Base-by-base conservation (phyloP, 192 early-diverging fungal genomes). In the Phycomyces blakesleeanus region DNA sequence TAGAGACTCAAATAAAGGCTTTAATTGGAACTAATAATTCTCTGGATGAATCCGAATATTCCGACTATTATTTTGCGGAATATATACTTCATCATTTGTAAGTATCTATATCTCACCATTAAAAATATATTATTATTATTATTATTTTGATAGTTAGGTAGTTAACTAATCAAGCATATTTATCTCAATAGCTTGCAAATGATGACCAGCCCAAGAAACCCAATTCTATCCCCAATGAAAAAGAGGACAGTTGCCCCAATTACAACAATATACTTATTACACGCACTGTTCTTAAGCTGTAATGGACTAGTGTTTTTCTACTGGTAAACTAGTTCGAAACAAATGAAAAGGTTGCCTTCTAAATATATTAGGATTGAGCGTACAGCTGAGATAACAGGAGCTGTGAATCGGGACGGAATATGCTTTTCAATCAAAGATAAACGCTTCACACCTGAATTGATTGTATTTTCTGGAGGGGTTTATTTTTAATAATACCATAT, bases 141-240 rank as follows among this genome's bases (percentile, higher is more conserved):
- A n/a, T n/a, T n/a, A n/a, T n/a, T 34, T 34, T 34, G 29, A 34
- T 34, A 7, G 29, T 34, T 34, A 5, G 7, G 2, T 34, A 34
- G 7, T 51, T 51, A 1, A 8, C n/a, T n/a, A n/a, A n/a, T n/a
- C n/a, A n/a, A n/a, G n/a, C n/a, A n/a, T 51, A 26, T 55, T 27
- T 29, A n/a, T 24, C 29, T n/a, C 25, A 42, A 47, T 39, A 58
- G 57, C 39, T 41, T 58, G 22, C 39, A 58, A 41, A 21, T 58
- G 42, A 41, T 58, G 38, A 24, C 39, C 11, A 58, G 57, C 15
- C 41, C 57, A 42, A 22, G 10, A 20, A 51, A 21, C 20, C 50
- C 50, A 20, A 24, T 51, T 24, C 8, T 51, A 0, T 18, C 1
- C 18, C 8, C 10, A 51, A 18, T 24, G 24, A 9, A 24, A 51